phyloP scores from a whole-genome alignment of 108 stramenopile species.

The Cyclostephanos invisitatus region DNA sequence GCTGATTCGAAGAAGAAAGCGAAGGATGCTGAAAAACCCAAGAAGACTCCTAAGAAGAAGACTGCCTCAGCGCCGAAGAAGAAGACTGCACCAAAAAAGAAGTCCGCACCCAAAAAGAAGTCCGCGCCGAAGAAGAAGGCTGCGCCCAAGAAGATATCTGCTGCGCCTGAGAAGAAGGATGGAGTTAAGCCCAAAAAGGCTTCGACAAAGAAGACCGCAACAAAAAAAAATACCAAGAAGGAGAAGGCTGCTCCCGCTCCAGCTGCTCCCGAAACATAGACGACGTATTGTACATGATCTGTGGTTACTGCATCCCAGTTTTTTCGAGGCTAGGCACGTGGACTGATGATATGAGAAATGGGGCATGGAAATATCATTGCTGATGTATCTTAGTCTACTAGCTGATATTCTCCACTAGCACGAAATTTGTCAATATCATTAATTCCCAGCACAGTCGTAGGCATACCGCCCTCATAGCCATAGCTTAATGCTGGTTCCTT shows the following conservation, averaged over 20 bases:
- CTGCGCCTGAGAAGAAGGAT: slow-evolving; percentile 23
- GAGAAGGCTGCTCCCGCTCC: not conserved
- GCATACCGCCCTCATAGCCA: slow-evolving; percentile 41
- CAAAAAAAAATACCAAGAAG: slow-evolving; percentile 18
- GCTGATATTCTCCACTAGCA: slow-evolving; percentile 32
- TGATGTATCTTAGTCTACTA: not conserved
- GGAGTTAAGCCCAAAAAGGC: slow-evolving; percentile 25
- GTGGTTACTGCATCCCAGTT: no score
- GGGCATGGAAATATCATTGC: not conserved
- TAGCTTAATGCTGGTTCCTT: slow-evolving; percentile 54
- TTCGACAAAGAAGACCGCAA: slow-evolving; percentile 28
- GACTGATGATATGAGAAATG: not conserved
- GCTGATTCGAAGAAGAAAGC: slow-evolving; percentile 55
- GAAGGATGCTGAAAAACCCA: slow-evolving; percentile 23
- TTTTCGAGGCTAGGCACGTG: not conserved
- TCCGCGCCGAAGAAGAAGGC: slow-evolving; percentile 35
- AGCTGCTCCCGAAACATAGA: no score
- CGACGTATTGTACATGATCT: no score
- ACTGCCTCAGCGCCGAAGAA: slow-evolving; percentile 44
- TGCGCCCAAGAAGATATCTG: slow-evolving; percentile 36
- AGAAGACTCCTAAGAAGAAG: slow-evolving; percentile 34
- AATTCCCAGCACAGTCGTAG: slow-evolving; percentile 55
- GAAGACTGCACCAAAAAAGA: slow-evolving; percentile 51
- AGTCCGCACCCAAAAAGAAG: slow-evolving; percentile 49
- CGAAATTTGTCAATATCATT: slow-evolving; percentile 66